A percentile compares a stretch with the other conserved stretches of the same genome.
These are phyloP conservation scores for Prunus armeniaca DNA, from an alignment of 306 rosid genomes.

Conservation along the genomic window DNA sequence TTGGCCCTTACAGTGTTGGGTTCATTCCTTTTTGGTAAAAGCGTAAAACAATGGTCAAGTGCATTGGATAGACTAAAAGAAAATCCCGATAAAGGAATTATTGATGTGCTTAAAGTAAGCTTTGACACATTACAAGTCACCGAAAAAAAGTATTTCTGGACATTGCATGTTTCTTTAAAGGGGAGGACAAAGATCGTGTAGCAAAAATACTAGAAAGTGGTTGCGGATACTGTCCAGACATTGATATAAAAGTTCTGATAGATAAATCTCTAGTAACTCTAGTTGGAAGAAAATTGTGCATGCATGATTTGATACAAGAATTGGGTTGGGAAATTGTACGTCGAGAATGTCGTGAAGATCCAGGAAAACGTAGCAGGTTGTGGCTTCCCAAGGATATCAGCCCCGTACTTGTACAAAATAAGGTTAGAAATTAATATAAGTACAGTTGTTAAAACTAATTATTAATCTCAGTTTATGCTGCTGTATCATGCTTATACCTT, in stretches of 20 bases:
- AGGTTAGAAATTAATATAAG: background rate
- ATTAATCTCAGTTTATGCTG: background rate
- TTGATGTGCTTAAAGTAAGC: conserved; percentile 5
- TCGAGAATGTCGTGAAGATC: background rate
- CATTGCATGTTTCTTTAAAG: conserved; percentile 24
- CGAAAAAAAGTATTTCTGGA: conserved; percentile 18
- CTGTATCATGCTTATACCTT: background rate
- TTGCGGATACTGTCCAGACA: background rate
- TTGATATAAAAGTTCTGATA: conserved; percentile 9
- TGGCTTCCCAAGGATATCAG: conserved; percentile 24
- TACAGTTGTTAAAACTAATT: background rate
- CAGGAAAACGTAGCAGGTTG: conserved; percentile 10
- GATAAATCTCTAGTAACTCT: conserved; percentile 14
- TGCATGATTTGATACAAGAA: conserved; percentile 27
- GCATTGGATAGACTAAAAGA: conserved; percentile 10
- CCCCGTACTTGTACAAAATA: background rate
- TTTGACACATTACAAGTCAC: background rate
- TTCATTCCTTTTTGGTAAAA: background rate
- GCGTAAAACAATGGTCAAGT: conserved; percentile 8
- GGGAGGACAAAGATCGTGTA: conserved; percentile 2
- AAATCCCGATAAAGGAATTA: background rate
- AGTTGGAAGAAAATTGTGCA: background rate
- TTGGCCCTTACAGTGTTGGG: conserved; percentile 23
- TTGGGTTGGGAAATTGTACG: conserved; percentile 20
- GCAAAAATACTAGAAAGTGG: conserved; percentile 8